Evolutionary conservation across 768 basidiomycete species (phyloP).

Genomic region (Polyporus arcularius): DNA sequence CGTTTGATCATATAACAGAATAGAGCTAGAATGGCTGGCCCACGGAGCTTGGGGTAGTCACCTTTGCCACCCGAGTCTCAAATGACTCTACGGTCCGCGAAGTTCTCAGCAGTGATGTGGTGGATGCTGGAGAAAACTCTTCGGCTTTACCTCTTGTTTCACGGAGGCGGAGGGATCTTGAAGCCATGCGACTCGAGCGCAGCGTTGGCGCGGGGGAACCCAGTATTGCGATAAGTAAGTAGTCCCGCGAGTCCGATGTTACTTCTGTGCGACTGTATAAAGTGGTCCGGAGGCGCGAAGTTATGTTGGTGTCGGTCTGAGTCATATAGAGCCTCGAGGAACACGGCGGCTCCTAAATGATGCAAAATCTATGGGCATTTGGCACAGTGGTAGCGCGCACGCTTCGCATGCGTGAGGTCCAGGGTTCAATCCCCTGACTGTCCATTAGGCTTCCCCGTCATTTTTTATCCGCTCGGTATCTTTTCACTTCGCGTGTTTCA

Average conservation of each 20-base stretch:
- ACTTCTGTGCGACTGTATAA: too few species aligned
- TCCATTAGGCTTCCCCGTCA: slow-evolving; percentile 18
- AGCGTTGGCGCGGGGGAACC: slow-evolving; percentile 71
- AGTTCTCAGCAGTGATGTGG: slow-evolving; percentile 54
- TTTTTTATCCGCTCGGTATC: neutral
- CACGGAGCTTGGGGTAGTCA: too few species aligned
- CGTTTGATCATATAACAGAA: too few species aligned
- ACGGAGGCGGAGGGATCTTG: slow-evolving; percentile 56
- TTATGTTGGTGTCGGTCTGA: too few species aligned
- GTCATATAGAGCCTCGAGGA: too few species aligned
- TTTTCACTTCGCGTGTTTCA: neutral
- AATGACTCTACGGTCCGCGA: slow-evolving; percentile 28
- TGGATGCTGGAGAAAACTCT: slow-evolving; percentile 21
- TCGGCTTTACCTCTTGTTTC: slow-evolving; percentile 49
- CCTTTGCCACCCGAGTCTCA: slow-evolving; percentile 59
- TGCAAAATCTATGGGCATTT: slow-evolving; percentile 23
- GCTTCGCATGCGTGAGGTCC: slow-evolving; percentile 37
- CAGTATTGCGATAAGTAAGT: too few species aligned
- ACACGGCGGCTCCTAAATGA: too few species aligned
- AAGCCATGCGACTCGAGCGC: slow-evolving; percentile 43
- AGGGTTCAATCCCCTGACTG: slow-evolving; percentile 33
- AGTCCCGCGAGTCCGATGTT: too few species aligned
- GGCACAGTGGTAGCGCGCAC: slow-evolving; percentile 39
- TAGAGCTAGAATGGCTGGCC: too few species aligned
- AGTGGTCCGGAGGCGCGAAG: too few species aligned